phyloP scores from a whole-genome alignment of 2,329 filamentous ascomycete genomes.

The Trichoderma atrobrunneum region DNA sequence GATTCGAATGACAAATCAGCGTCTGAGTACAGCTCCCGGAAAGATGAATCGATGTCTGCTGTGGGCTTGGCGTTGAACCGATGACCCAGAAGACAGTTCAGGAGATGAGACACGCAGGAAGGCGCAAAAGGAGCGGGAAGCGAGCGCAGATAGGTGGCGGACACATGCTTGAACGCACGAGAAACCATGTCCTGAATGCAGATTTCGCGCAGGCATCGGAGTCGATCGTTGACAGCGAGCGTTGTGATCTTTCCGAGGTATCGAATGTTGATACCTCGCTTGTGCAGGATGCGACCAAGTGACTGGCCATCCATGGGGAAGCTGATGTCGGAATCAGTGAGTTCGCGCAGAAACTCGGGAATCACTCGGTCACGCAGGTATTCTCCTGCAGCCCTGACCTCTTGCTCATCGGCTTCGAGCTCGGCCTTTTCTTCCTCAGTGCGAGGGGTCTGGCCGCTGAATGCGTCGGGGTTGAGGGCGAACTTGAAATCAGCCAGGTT shows the following conservation, averaged over 20 bases:
- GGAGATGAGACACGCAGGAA: slow-evolving; percentile 76
- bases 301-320: slow-evolving; percentile 99
- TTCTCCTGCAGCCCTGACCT: slow-evolving; percentile 79
- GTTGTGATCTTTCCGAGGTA: slow-evolving; percentile 85
- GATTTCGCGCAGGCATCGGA: slow-evolving; percentile 74
- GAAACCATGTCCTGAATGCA: slow-evolving; percentile 89
- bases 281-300: slow-evolving; percentile 83
- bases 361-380: slow-evolving; percentile 76
- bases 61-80: slow-evolving; percentile 73
- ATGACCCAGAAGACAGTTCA: slow-evolving; percentile 87
- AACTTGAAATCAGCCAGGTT: slow-evolving; percentile 87
- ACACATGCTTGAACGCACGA: slow-evolving; percentile 92
- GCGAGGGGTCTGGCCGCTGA: slow-evolving; percentile 87
- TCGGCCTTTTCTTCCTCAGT: slow-evolving; percentile 86
- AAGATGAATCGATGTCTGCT: slow-evolving; percentile 70
- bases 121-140: slow-evolving; percentile 78
- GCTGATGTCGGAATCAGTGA: slow-evolving; percentile 88
- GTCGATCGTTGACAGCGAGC: slow-evolving; percentile 65
- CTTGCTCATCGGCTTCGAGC: slow-evolving; percentile 78
- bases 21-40: slow-evolving; percentile 76
- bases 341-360: slow-evolving; percentile 79
- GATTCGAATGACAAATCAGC: slow-evolving; percentile 78
- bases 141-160: slow-evolving; percentile 73
- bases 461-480: slow-evolving; percentile 89
- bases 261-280: slow-evolving; percentile 93